A percentile compares a stretch with the other conserved stretches of the same genome.
Evolutionary conservation across 352 stramenopile genomes (phyloP).

Genomic region (Phytophthora litchii): DNA sequence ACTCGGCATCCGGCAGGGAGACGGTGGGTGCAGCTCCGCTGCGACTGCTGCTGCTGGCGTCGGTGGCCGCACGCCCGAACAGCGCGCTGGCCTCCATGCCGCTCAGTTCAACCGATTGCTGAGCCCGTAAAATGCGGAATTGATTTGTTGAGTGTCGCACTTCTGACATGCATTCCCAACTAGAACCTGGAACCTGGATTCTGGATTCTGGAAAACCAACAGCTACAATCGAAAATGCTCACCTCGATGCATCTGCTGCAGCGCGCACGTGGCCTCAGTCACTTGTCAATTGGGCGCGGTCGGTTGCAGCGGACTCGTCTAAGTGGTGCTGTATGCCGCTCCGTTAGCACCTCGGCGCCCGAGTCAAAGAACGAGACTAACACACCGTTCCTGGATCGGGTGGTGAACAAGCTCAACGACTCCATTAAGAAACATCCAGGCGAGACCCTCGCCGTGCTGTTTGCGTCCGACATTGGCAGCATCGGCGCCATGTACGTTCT

Average conservation of each 20-base stretch:
- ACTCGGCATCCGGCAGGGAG: constrained; percentile 30
- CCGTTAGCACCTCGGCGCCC: constrained; percentile 8
- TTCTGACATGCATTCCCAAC: too few relatives aligned
- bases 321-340: constrained; percentile 5
- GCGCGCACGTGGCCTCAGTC: constrained; percentile 2
- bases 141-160: neutral
- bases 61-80: constrained; percentile 9
- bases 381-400: constrained; percentile 56
- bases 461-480: constrained; percentile 80
- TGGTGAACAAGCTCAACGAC: constrained; percentile 80
- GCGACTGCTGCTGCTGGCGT: constrained; percentile 14
- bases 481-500: constrained; percentile 75
- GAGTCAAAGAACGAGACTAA: constrained; percentile 11
- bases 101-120: too few relatives aligned
- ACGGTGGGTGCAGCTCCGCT: constrained; percentile 1
- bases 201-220: neutral
- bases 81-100: neutral
- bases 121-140: too few relatives aligned
- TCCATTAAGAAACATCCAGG: constrained; percentile 75
- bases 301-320: constrained; percentile 3
- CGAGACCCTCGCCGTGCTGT: constrained; percentile 78
- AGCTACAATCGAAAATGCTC: constrained; percentile 5
- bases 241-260: constrained; percentile 12
- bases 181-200: neutral
- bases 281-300: neutral